Base-by-base conservation (phyloP, 257 asterid species). In the Nicotiana obtusifolia region DNA sequence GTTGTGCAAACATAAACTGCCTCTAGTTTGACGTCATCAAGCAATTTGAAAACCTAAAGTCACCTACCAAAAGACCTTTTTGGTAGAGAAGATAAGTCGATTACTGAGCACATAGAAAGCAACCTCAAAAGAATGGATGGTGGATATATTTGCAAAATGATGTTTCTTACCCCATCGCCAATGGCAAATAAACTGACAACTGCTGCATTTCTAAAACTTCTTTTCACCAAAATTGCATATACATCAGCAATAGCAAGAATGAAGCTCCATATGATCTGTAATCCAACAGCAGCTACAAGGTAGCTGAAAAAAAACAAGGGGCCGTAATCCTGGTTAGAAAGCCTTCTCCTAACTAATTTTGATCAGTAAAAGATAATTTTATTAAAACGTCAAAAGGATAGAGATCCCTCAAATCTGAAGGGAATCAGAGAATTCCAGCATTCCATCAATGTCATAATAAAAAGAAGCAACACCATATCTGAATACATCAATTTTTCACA, bases 231-330 rank as follows among this genome's bases (percentile, higher is more conserved):
- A 81, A 95, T 89, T 60, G 97, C 95, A 84, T 95, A 92, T 31
- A 82, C 47, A 76, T 93, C 97, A n/a, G 88, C 87, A 81, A 93
- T 81, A 60, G 97, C 96, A 82, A 94, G 91, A 68, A 87, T 80
- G 57, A 93, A 88, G 88, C 98, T 94, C 98, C 98, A 94, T 81
- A 94, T 49, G 84, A 91, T 81, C 90, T 94, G 98, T 89, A 94
- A 87, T 75, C 94, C 90, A 78, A 91, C 96, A 78, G 96, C 97
- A 84, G 93, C 97, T 76, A 94, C 97, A 56, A 94, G 97, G 85
- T 92, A 92, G 84, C 97, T 94, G 81, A 84, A 64, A 54, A 26
- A 69, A 85, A 81, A 84, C 31, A 85, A 71, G 65, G 85, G 75
- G 57, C 83, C 33, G 64, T 13, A 81, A 17, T 75, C 76, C 67